Evolutionary conservation across 768 basidiomycete genomes (phyloP), one percentile per base, ranked within the genome.

Genomic region (Tubosaeta sp.): DNA sequence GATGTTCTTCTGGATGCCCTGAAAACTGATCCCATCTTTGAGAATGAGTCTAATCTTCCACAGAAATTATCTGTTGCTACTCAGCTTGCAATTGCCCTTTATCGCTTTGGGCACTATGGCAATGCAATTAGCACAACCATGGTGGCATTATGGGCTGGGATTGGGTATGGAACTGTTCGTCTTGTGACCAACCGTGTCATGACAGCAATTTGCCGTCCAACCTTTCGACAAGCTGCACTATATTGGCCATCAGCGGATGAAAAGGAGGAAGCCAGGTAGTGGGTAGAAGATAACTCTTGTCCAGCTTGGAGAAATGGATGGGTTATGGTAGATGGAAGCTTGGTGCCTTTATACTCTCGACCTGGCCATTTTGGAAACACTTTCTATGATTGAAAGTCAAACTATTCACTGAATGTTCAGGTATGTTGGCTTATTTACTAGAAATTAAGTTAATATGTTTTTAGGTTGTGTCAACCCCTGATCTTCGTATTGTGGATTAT

Each of bases 251-350:
- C 25, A 39, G 46, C 3, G 5, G n/a, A 19, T 9, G 38, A 48
- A 10, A 74, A 72, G 50, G 64, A 71, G 47, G 46, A 54, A n/a
- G 73, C 72, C 12, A 74, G 72, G 62, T 14, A 19, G 2, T 76
- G 72, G 72, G 69, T 76, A 2, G 61, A 69, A 31, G 34, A 47
- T 4, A 59, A 64, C 19, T 70, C 69, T 1, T 76, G 74, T 39
- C 24, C 14, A 30, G 46, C 58, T 2, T 76, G 71, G 73, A 44
- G 67, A 1, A 25, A 71, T 52, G 72, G 72, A 1, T 76, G 69
- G 68, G 65, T 58, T 31, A 49, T 74, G 46, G 70, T 75, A 39
- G 73, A 76, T 59, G 73, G 74, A 2, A 76, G 71, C 10, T 49
- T 74, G 6, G 56, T 76, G 0, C 67, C 71, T 4, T 58, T 76